phyloP scores from a whole-genome alignment of 2,329 filamentous ascomycete genomes.

The Alternaria rosae region DNA sequence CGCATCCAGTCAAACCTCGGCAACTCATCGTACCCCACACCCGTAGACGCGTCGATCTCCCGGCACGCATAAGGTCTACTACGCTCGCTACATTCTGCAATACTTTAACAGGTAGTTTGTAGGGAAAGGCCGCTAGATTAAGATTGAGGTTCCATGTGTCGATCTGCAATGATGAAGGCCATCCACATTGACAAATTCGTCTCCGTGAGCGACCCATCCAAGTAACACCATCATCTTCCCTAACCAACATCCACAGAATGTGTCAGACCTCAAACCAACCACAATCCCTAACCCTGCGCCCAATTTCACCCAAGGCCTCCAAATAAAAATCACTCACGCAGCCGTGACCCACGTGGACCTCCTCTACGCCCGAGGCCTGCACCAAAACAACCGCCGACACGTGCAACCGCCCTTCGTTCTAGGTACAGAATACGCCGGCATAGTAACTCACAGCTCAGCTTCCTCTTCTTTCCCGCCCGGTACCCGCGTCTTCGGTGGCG shows the following conservation, averaged over 20 bases:
- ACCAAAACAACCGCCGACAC: conserved; percentile 67
- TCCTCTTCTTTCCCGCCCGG: conserved; percentile 52
- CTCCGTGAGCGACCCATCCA: conserved; percentile 9
- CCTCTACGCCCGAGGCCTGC: conserved; percentile 64
- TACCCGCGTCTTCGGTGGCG: conserved; percentile 63
- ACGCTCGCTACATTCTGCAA: background rate
- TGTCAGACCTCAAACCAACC: conserved; percentile 34
- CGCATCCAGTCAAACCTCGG: background rate
- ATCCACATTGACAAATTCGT: conserved; percentile 25
- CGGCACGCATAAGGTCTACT: background rate
- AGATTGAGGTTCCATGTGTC: background rate
- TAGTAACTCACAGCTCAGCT: conserved; percentile 53
- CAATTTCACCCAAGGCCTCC: conserved; percentile 49
- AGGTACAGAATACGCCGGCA: conserved; percentile 68
- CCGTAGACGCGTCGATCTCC: conserved; percentile 1
- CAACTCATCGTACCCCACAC: background rate
- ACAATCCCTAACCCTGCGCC: conserved; percentile 42
- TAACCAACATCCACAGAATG: conserved; percentile 27
- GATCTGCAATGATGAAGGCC: conserved; percentile 25
- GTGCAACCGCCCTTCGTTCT: conserved; percentile 65
- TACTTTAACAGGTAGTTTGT: background rate
- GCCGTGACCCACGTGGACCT: conserved; percentile 68
- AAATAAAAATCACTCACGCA: conserved; percentile 61
- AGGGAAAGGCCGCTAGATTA: background rate
- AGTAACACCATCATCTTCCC: background rate